Conservation (phyloP, 345 rosid genomes). For the Syzygium aqueum region DNA sequence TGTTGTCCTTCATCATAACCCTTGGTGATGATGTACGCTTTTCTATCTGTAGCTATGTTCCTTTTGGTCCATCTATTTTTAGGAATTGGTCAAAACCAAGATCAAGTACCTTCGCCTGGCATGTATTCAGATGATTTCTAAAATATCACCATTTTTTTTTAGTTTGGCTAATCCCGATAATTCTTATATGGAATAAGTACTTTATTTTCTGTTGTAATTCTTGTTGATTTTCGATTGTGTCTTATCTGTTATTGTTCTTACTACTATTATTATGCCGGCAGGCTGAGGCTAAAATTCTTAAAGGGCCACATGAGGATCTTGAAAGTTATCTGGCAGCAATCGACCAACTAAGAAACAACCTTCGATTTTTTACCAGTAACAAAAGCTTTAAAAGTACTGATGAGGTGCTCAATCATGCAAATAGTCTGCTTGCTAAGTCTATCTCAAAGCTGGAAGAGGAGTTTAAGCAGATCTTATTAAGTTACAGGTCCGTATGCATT, state of each 20-base stretch:
- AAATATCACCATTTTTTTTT: not conserved
- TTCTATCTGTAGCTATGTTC: not conserved
- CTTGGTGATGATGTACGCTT: not conserved
- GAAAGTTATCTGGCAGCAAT: slow-evolving; percentile 89
- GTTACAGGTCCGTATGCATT: slow-evolving; percentile 60
- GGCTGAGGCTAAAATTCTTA: slow-evolving; percentile 93
- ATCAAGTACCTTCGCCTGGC: not conserved
- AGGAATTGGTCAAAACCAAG: not conserved
- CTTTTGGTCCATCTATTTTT: not conserved
- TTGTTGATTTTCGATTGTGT: not conserved
- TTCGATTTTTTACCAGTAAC: slow-evolving; percentile 55
- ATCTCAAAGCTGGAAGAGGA: slow-evolving; percentile 92
- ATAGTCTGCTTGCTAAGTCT: slow-evolving; percentile 77
- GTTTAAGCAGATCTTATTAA: slow-evolving; percentile 67
- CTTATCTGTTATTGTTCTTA: not conserved
- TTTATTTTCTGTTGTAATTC: not conserved
- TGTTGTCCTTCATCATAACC: not conserved
- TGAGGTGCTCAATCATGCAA: slow-evolving; percentile 59
- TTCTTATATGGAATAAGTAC: not conserved
- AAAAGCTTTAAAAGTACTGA: slow-evolving; percentile 71
- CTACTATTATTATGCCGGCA: slow-evolving; percentile 21
- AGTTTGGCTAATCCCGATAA: not conserved
- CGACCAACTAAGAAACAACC: slow-evolving; percentile 70
- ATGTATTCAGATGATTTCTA: not conserved
- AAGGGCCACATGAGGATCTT: slow-evolving; percentile 91